These are phyloP conservation scores for Tricholoma terreum DNA, from an alignment of 768 basidiomycete species.

Conservation along the genomic window DNA sequence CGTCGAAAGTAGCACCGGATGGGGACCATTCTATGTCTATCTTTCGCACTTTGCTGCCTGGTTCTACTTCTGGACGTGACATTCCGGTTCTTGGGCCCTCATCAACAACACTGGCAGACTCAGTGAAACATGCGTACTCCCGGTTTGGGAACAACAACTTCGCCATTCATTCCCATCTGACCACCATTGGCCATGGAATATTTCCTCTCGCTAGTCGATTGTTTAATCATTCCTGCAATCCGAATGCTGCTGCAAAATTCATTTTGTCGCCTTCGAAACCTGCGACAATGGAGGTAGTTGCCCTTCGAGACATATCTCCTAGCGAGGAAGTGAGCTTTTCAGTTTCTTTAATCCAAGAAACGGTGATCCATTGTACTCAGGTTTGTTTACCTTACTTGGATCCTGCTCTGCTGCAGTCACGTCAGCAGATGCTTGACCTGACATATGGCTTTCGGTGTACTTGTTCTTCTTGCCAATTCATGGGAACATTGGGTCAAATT, in stretches of 20 bases:
- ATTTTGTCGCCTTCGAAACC: constrained; percentile 33
- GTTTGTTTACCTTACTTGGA: constrained; percentile 76
- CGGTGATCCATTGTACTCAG: constrained; percentile 32
- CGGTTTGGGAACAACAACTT: constrained; percentile 85
- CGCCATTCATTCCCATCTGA: constrained; percentile 69
- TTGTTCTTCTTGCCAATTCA: constrained; percentile 54
- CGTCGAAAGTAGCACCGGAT: constrained; percentile 17
- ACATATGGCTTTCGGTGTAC: constrained; percentile 69
- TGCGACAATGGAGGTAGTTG: constrained; percentile 62
- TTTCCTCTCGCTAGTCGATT: constrained; percentile 76
- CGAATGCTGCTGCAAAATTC: constrained; percentile 69
- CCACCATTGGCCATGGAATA: constrained; percentile 66
- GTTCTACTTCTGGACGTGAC: constrained; percentile 23
- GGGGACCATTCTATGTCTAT: constrained; percentile 26
- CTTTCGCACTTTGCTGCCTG: constrained; percentile 46
- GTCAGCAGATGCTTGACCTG: constrained; percentile 52
- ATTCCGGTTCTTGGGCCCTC: constrained; percentile 29
- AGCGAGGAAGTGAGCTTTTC: constrained; percentile 60
- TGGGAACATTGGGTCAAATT: constrained; percentile 36
- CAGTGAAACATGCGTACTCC: constrained; percentile 38
- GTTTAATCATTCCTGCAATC: constrained; percentile 81
- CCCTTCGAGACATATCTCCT: constrained; percentile 50
- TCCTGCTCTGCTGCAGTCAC: constrained; percentile 63
- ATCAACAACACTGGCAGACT: constrained; percentile 22
- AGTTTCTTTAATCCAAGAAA: background rate